Percentiles rank a stretch among this genome's conserved stretches.
These are phyloP conservation scores for Lanzia echinophila DNA, from an alignment of 2,329 filamentous ascomycete genomes.

Conservation along the genomic window DNA sequence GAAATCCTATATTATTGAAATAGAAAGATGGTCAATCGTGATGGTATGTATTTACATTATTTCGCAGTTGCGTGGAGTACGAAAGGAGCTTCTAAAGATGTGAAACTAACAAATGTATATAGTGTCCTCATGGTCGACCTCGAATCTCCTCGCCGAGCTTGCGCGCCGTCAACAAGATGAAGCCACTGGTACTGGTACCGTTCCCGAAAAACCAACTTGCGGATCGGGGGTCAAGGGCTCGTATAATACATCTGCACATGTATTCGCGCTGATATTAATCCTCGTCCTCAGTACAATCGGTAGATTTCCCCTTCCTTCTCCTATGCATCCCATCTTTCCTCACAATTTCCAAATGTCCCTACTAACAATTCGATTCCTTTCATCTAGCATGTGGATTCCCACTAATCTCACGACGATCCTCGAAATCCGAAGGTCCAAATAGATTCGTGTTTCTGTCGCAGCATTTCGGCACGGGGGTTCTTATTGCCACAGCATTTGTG, in stretches of 20 bases:
- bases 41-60: constrained; percentile 1
- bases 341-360: neutral
- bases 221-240: constrained; percentile 41
- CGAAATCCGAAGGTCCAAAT: constrained; percentile 22
- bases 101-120: neutral
- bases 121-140: constrained; percentile 15
- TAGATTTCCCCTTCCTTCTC: constrained; percentile 15
- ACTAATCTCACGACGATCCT: constrained; percentile 27
- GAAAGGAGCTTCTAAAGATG: neutral
- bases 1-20: neutral
- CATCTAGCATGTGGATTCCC: constrained; percentile 31
- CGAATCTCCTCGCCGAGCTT: constrained; percentile 42
- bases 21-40: constrained; percentile 8
- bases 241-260: constrained; percentile 51
- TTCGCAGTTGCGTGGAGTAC: too few species aligned
- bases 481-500: constrained; percentile 82
- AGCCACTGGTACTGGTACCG: neutral
- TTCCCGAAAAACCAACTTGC: constrained; percentile 39
- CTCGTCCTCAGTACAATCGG: constrained; percentile 47
- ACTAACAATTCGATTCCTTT: neutral
- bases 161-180: constrained; percentile 39
- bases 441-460: constrained; percentile 48
- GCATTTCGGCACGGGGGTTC: constrained; percentile 74
- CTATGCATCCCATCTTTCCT: neutral
- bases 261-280: constrained; percentile 51